These are phyloP conservation scores for Salvia rosmarinus DNA, from an alignment of 257 asterid genomes.

Conservation along the genomic window DNA sequence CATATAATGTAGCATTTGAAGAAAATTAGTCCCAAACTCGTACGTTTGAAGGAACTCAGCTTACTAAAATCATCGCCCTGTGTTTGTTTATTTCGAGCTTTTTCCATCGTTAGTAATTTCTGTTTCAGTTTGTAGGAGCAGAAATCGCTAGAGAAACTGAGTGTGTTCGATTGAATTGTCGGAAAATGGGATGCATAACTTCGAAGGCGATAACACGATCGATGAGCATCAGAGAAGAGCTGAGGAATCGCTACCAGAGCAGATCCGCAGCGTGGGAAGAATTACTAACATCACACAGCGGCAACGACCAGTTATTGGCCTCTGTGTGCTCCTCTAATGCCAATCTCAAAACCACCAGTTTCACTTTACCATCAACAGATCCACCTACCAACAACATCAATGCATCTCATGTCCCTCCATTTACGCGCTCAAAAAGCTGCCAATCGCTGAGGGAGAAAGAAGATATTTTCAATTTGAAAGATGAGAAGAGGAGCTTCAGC, in stretches of 20 bases:
- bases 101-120: too few species aligned
- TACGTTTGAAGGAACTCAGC: too few species aligned
- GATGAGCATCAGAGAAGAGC: constrained; percentile 49
- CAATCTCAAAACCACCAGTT: constrained; percentile 22
- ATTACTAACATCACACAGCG: constrained; percentile 33
- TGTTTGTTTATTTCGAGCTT: too few species aligned
- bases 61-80: too few species aligned
- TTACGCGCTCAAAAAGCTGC: constrained; percentile 48
- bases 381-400: not conserved
- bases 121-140: too few species aligned
- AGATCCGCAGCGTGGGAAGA: constrained; percentile 46
- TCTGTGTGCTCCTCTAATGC: constrained; percentile 33
- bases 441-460: constrained; percentile 29
- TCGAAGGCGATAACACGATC: constrained; percentile 51
- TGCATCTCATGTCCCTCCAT: constrained; percentile 2
- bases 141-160: too few species aligned
- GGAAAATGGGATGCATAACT: constrained; percentile 55
- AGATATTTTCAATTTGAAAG: constrained; percentile 28
- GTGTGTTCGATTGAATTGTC: too few species aligned
- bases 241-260: constrained; percentile 38
- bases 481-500: constrained; percentile 53
- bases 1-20: too few species aligned
- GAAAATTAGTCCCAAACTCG: too few species aligned
- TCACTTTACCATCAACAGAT: constrained; percentile 30
- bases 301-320: constrained; percentile 41